Percentiles rank a stretch among this genome's conserved stretches.
Evolutionary conservation across 306 rosid species (phyloP).

Genomic region (Castanea crenata): DNA sequence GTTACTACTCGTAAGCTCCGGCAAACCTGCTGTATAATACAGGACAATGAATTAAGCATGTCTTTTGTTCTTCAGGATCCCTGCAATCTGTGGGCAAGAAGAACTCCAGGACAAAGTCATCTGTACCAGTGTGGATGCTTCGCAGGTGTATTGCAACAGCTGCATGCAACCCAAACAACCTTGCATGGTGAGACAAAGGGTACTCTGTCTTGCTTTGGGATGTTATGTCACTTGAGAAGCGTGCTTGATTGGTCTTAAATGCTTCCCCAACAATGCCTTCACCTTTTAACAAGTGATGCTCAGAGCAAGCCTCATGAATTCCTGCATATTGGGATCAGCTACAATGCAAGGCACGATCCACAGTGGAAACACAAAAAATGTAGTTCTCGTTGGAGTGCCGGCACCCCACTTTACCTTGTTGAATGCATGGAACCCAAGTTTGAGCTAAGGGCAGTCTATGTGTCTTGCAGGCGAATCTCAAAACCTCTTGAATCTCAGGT

Average conservation of each 20-base stretch:
- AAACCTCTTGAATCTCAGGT: slow-evolving; percentile 67
- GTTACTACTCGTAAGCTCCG: slow-evolving; percentile 65
- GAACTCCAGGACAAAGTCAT: slow-evolving; percentile 91
- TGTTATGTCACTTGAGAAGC: slow-evolving; percentile 73
- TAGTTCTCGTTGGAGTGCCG: slow-evolving; percentile 77
- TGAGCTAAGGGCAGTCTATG: slow-evolving; percentile 90
- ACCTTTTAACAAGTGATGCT: slow-evolving; percentile 93
- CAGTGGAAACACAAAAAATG: slow-evolving; percentile 73
- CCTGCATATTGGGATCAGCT: slow-evolving; percentile 45
- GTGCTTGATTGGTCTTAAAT: slow-evolving; percentile 73
- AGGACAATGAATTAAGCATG: slow-evolving; percentile 77
- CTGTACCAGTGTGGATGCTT: slow-evolving; percentile 52
- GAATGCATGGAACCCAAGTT: slow-evolving; percentile 82
- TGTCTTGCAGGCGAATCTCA: slow-evolving; percentile 78
- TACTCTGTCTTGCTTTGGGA: slow-evolving; percentile 68
- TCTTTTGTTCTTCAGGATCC: slow-evolving; percentile 68
- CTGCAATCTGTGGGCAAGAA: slow-evolving; percentile 80
- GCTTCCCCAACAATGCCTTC: slow-evolving; percentile 91
- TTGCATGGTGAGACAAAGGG: slow-evolving; percentile 90
- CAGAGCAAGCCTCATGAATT: slow-evolving; percentile 92
- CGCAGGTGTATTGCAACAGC: slow-evolving; percentile 91
- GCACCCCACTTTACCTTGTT: slow-evolving; percentile 79
- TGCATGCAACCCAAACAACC: slow-evolving; percentile 67
- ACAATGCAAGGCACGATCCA: slow-evolving; percentile 89
- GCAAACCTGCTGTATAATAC: slow-evolving; percentile 63